Evolutionary conservation across 192 early-diverging fungal genomes (phyloP).

Genomic region (Coemansia brasiliensis): DNA sequence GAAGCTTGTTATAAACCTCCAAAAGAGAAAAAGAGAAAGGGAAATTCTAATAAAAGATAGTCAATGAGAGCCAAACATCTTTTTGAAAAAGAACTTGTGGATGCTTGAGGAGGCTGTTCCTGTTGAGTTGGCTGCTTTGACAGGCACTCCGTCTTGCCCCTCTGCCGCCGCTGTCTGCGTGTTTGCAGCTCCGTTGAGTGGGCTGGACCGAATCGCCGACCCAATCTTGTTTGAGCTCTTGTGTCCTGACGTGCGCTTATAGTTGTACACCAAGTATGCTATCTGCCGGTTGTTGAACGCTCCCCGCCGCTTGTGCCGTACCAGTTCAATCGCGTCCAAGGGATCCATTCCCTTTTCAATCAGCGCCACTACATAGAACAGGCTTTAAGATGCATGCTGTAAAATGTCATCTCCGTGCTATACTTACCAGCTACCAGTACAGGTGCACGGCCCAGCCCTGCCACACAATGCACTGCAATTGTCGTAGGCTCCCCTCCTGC

Average conservation of each 20-base stretch:
- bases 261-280: constrained; percentile 57
- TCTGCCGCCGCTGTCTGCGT: constrained; percentile 14
- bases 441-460: constrained; percentile 92
- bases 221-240: constrained; percentile 32
- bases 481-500: constrained; percentile 52
- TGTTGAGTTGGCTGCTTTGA: constrained; percentile 5
- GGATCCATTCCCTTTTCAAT: constrained; percentile 79
- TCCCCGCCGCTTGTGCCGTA: constrained; percentile 71
- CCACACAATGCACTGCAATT: constrained; percentile 92
- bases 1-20: constrained; percentile 1
- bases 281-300: constrained; percentile 82
- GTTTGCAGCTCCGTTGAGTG: constrained; percentile 8
- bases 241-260: constrained; percentile 43
- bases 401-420: no score
- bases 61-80: constrained; percentile 56
- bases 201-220: constrained; percentile 29
- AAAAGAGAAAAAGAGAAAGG: constrained; percentile 1
- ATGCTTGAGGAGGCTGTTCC: constrained; percentile 11
- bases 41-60: constrained; percentile 5
- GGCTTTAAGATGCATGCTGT: not conserved
- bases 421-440: constrained; percentile 71
- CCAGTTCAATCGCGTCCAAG: constrained; percentile 71
- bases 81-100: constrained; percentile 49
- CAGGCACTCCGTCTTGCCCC: not conserved
- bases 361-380: constrained; percentile 57